Base-by-base conservation (phyloP, 2,329 filamentous ascomycete genomes). In the Ceratocystis huliohia region DNA sequence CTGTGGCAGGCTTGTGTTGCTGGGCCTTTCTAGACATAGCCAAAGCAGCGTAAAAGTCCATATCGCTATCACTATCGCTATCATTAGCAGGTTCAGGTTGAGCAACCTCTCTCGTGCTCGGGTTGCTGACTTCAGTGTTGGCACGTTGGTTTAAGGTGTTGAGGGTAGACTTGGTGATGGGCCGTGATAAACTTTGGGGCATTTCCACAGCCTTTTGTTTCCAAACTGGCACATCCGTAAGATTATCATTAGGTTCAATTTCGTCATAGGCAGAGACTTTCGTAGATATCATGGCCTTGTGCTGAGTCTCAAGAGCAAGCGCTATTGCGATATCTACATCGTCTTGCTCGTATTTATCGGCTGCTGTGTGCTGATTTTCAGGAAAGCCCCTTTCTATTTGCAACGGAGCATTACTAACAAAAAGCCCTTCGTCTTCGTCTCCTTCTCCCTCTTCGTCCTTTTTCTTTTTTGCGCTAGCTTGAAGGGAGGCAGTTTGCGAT, bases 291-390 rank as follows among this genome's bases (percentile, higher is more conserved):
- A 33, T 15, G 44, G 53, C 10, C 0, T 75, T 77, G 68, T 85
- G 79, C 61, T 86, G 81, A n/a, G 79, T 86, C 70, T 87, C 82
- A 46, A 97, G 76, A 4, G 93, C 97, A 75, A 97, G 80, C 1
- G 88, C 88, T 72, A 97, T 96, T 13, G 93, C 92, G 69, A 81
- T 82, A 68, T 85, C 85, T 5, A 97, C 79, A 64, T 96, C 90
- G 57, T 84, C 81, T 50, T 79, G 57, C 15, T 64, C 64, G 22
- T 45, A 41, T 41, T 56, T 46, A 13, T 65, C 50, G 2, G 13
- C 44, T 8, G 61, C 20, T 17, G 74, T 70, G 13, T 73, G 70
- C 3, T 74, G 73, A 5, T 70, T 76, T 3, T 78, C 74, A 64
- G 81, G 77, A 0, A 74, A 61, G n/a, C 72, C 70, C 22, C 72